Conservation (phyloP, 129 eudicot genomes). For the Lactuca saligna region DNA sequence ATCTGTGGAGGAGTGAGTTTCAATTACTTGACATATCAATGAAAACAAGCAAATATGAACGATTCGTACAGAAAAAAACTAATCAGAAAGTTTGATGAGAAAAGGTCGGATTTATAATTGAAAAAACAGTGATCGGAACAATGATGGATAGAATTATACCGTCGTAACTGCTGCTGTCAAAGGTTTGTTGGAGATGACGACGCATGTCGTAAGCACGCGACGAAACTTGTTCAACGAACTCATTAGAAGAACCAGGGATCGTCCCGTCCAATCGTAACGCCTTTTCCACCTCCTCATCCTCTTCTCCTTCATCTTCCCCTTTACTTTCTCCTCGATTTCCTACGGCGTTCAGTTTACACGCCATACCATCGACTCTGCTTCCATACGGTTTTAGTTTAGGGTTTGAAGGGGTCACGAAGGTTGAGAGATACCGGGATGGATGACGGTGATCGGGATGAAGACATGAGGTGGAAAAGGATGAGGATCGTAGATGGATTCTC, state of each 20-base stretch:
- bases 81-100: not conserved
- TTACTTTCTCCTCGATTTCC: conserved; percentile 24
- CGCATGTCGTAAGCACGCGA: conserved; percentile 99
- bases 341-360: conserved; percentile 34
- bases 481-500: conserved; percentile 33
- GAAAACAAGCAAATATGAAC: not conserved
- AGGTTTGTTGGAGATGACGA: conserved; percentile 78
- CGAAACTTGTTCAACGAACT: conserved; percentile 80
- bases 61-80: not conserved
- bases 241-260: conserved; percentile 84
- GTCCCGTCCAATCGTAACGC: conserved; percentile 89
- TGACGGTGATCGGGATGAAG: conserved; percentile 24
- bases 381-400: conserved; percentile 24
- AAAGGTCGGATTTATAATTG: not conserved
- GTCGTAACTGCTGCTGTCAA: conserved; percentile 86
- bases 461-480: conserved; percentile 23
- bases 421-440: conserved; percentile 8
- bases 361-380: conserved; percentile 14
- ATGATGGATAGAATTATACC: conserved; percentile 37
- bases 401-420: conserved; percentile 3
- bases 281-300: conserved; percentile 66
- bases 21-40: not conserved
- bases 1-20: not conserved
- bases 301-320: conserved; percentile 34
- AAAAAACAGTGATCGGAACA: not conserved